phyloP scores from a whole-genome alignment of 2,329 filamentous ascomycete genomes.

The Chaetomium sp. region DNA sequence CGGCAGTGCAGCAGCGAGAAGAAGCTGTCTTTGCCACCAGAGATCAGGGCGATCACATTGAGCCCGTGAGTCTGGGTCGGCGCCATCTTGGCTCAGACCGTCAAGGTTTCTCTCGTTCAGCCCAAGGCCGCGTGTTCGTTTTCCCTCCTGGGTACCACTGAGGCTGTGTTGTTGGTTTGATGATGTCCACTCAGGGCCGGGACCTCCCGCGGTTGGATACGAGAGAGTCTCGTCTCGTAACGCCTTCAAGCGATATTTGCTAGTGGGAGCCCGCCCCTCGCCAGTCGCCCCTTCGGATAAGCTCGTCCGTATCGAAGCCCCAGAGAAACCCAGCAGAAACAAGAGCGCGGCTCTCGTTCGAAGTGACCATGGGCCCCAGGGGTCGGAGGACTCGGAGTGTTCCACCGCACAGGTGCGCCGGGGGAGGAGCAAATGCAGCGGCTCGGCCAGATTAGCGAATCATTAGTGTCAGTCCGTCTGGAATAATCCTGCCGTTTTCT shows the following conservation, averaged over 20 bases:
- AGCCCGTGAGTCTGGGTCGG: constrained; percentile 32
- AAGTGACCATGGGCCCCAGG: too few relatives aligned
- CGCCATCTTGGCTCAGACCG: background rate
- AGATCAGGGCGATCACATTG: constrained; percentile 86
- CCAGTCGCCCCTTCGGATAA: background rate
- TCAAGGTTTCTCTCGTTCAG: background rate
- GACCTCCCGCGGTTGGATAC: constrained; percentile 11
- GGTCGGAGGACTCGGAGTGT: background rate
- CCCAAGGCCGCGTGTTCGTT: too few relatives aligned
- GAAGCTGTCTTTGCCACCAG: constrained; percentile 95
- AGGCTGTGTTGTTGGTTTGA: too few relatives aligned
- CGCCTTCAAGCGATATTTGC: background rate
- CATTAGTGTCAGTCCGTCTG: background rate
- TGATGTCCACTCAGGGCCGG: background rate
- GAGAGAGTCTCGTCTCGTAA: background rate
- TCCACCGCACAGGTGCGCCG: too few relatives aligned
- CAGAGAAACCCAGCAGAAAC: too few relatives aligned
- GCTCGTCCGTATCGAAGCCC: too few relatives aligned
- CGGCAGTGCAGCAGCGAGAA: constrained; percentile 88
- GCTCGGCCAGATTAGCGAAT: constrained; percentile 3
- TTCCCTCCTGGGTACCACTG: too few relatives aligned
- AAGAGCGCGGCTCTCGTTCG: too few relatives aligned
- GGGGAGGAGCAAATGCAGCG: background rate
- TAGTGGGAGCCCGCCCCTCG: too few relatives aligned
- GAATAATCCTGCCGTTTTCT: background rate